Evolutionary conservation across 192 early-diverging fungal genomes (phyloP).

Genomic region (Mortierella antarctica): DNA sequence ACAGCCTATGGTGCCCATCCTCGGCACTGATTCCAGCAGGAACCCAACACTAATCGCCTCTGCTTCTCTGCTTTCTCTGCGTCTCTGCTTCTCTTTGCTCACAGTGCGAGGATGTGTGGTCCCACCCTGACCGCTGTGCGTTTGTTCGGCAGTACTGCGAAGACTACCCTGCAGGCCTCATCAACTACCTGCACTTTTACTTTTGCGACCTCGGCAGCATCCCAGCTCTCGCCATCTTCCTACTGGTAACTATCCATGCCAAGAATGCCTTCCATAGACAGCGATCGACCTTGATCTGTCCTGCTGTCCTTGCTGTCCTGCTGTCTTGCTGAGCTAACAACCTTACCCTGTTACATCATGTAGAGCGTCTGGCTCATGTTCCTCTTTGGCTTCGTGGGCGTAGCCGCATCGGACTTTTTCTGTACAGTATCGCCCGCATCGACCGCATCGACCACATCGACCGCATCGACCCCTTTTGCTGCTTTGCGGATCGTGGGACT

Average conservation of each 20-base stretch:
- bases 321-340: not conserved
- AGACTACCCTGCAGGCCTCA: slow-evolving; percentile 69
- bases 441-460: no score
- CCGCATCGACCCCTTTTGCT: not conserved
- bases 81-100: not conserved
- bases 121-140: slow-evolving; percentile 65
- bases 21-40: no score
- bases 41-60: no score
- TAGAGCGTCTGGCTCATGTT: slow-evolving; percentile 75
- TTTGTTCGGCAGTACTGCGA: slow-evolving; percentile 72
- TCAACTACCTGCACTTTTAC: slow-evolving; percentile 69
- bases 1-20: no score
- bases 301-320: not conserved
- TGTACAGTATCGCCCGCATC: slow-evolving; percentile 56
- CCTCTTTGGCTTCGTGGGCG: slow-evolving; percentile 80
- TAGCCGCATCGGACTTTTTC: slow-evolving; percentile 86
- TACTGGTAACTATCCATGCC: slow-evolving; percentile 53
- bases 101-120: slow-evolving; percentile 64
- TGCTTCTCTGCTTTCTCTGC: not conserved
- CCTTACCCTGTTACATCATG: slow-evolving; percentile 9
- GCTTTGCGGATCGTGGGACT: not conserved
- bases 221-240: slow-evolving; percentile 49
- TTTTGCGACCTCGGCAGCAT: slow-evolving; percentile 57
- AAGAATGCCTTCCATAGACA: not conserved
- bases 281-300: not conserved